A percentile compares a stretch with the other conserved stretches of the same genome.
These are phyloP conservation scores for Marasmius oreades DNA, from an alignment of 1,284 basidiomycete species.

Conservation along the genomic window DNA sequence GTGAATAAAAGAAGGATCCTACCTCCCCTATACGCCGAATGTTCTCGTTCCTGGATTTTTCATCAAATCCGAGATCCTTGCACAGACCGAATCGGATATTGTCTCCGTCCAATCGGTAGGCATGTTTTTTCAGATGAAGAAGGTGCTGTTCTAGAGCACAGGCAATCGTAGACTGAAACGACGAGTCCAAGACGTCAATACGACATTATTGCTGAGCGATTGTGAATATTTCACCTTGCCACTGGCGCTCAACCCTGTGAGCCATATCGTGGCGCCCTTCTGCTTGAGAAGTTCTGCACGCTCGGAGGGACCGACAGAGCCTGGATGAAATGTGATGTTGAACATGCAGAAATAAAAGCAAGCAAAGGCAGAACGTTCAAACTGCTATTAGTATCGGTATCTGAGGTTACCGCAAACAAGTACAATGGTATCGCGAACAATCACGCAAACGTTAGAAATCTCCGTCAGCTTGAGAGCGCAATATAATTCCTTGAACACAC, in stretches of 20 bases:
- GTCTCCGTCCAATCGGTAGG: conserved; percentile 95
- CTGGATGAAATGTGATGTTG: conserved; percentile 87
- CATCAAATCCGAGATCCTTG: conserved; percentile 97
- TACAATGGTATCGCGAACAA: conserved; percentile 3
- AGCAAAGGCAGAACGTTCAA: not conserved
- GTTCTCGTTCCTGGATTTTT: conserved; percentile 94
- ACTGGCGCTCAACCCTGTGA: conserved; percentile 90
- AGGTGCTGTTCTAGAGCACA: conserved; percentile 97
- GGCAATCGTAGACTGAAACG: conserved; percentile 86
- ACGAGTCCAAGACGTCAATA: conserved; percentile 3
- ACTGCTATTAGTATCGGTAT: too few relatives aligned
- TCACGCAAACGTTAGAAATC: conserved; percentile 3
- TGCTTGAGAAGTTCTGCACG: conserved; percentile 70
- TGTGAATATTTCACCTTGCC: conserved; percentile 84
- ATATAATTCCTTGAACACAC: too few relatives aligned
- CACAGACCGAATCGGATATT: conserved; percentile 97
- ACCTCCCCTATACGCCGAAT: conserved; percentile 98
- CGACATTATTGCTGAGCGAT: too few relatives aligned
- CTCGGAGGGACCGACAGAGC: conserved; percentile 70
- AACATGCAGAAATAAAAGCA: conserved; percentile 51
- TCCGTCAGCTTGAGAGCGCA: not conserved
- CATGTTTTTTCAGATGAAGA: conserved; percentile 80
- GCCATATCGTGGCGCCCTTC: conserved; percentile 88
- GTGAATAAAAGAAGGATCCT: conserved; percentile 14
- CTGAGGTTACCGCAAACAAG: conserved; percentile 1